Evolutionary conservation across 2,329 filamentous ascomycete species (phyloP).

Genomic region (Penicillium occitanis): DNA sequence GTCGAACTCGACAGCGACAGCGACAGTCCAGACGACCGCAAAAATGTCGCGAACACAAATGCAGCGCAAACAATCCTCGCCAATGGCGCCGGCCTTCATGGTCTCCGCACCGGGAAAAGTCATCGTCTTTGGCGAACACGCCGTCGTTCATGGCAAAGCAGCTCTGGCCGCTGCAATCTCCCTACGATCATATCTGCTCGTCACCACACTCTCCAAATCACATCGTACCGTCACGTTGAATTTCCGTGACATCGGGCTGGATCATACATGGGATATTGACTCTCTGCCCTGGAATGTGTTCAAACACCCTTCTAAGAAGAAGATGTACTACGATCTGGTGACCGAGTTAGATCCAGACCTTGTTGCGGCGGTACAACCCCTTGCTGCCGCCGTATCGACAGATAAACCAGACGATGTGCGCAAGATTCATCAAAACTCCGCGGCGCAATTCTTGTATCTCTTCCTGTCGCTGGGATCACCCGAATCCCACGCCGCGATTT

Average conservation of each 20-base stretch:
- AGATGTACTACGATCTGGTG: conserved; percentile 88
- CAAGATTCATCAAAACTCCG: conserved; percentile 81
- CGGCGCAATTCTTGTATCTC: conserved; percentile 85
- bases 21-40: not conserved
- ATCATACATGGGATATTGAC: conserved; percentile 93
- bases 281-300: conserved; percentile 85
- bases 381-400: conserved; percentile 69
- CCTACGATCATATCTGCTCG: conserved; percentile 91
- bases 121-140: conserved; percentile 96
- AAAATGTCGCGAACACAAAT: conserved; percentile 23
- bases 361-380: conserved; percentile 74
- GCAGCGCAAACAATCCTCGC: conserved; percentile 50
- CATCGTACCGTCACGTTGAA: conserved; percentile 81
- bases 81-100: conserved; percentile 87
- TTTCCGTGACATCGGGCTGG: conserved; percentile 86
- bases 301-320: conserved; percentile 79
- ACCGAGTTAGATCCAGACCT: conserved; percentile 82
- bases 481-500: conserved; percentile 76
- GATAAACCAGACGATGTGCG: conserved; percentile 66
- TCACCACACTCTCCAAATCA: conserved; percentile 90
- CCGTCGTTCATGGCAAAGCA: conserved; percentile 95
- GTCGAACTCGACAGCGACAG: not conserved
- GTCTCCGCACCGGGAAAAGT: conserved; percentile 97
- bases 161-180: conserved; percentile 95
- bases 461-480: conserved; percentile 83